Base-by-base conservation (phyloP, 2,329 filamentous ascomycete genomes). In the Ophiostoma sp. region DNA sequence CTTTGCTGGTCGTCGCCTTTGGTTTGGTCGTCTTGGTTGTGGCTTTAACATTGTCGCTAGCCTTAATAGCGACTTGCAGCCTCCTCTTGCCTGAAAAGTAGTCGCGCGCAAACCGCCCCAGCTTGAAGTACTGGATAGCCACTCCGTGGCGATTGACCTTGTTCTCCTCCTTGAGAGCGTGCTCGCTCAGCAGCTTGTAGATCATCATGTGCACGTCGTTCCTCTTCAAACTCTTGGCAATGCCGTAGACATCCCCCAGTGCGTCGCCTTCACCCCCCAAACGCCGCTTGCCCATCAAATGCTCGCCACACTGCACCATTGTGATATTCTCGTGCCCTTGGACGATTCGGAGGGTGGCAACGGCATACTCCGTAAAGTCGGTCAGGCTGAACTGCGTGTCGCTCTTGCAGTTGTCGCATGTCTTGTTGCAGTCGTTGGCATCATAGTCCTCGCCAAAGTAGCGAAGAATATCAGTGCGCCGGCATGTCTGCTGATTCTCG, bases 371-470 rank as follows among this genome's bases (percentile, higher is more conserved):
- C 15, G 92, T 93, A 74, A 94, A 90, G 79, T 98, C 93, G 71
- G 87, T 84, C 68, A 85, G 83, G 75, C 93, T 41, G 76, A 93
- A 95, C 3, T 85, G 84, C 65, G 86, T 83, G 33, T 87, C 88
- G 2, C 89, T 91, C 73, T 85, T 87, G 83, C 95, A 99, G 77
- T 97, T 98, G 81, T 99, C 96, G 79, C 95, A 99, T 0, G 85
- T 86, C 68, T 86, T 83, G 67, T 87, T 83, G 79, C 95, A 99
- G 68, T 92, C 85, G 15, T 87, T 85, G 52, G 84, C 83, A 68
- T 86, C 81, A 77, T 98, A 99, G 0, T 84, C 83, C 79, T 99
- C 96, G 71, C 90, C 93, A 81, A 99, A 99, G 79, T 99, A 99
- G n/a, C 87, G 87, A 44, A 99, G 86, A 20, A 99, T 90, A 78